phyloP scores from a whole-genome alignment of 192 early-diverging fungal genomes.

The Chytriomyces sp. region DNA sequence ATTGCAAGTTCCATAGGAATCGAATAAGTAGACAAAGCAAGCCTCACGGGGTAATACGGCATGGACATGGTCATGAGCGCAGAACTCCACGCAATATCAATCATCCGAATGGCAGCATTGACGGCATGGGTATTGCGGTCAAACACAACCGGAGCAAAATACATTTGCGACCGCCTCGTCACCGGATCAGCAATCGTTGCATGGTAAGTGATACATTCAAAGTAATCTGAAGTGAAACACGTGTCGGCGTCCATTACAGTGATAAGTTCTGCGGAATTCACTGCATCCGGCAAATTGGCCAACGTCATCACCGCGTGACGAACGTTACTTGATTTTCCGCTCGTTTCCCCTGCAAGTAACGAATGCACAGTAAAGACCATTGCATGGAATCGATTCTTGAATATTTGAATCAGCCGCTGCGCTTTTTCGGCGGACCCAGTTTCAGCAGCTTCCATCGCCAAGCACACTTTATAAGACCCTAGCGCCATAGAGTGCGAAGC shows the following conservation, averaged over 20 bases:
- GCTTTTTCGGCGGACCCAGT: conserved; percentile 50
- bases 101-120: conserved; percentile 54
- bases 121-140: conserved; percentile 58
- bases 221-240: conserved; percentile 56
- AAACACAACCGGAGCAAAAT: conserved; percentile 41
- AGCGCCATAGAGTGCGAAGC: conserved; percentile 38
- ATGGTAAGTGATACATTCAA: conserved; percentile 29
- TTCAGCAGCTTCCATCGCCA: conserved; percentile 68
- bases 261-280: conserved; percentile 54
- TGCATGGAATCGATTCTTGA: conserved; percentile 50
- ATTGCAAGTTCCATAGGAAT: conserved; percentile 60
- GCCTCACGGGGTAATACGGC: conserved; percentile 45
- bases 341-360: conserved; percentile 56
- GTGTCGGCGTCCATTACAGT: conserved; percentile 64
- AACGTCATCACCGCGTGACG: conserved; percentile 55
- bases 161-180: neutral
- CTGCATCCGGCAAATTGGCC: conserved; percentile 56
- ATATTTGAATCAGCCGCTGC: conserved; percentile 41
- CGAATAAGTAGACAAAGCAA: conserved; percentile 60
- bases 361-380: conserved; percentile 49
- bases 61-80: conserved; percentile 59
- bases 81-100: conserved; percentile 57
- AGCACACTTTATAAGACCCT: conserved; percentile 43
- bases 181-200: neutral
- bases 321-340: conserved; percentile 61